A percentile compares a stretch with the other conserved stretches of the same genome.
Conservation (phyloP, 2,329 filamentous ascomycete genomes). For the Paramyrothecium sp. region DNA sequence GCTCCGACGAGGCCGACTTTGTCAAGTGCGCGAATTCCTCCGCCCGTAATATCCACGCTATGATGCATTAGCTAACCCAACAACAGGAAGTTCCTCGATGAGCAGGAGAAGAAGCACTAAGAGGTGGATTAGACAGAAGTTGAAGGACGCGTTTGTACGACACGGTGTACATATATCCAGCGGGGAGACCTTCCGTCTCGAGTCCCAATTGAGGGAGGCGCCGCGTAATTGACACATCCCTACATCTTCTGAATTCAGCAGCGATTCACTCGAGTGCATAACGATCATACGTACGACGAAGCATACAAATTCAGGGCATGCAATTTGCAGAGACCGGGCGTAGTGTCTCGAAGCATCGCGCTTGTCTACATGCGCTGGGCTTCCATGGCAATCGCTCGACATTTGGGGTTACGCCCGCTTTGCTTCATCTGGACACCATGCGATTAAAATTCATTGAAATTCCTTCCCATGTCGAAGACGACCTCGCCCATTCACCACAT, state of each 20-base stretch:
- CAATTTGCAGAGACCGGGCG: too few species aligned
- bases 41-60: slow-evolving; percentile 1
- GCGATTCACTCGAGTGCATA: too few species aligned
- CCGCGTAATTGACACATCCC: neutral
- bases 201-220: neutral
- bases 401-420: too few species aligned
- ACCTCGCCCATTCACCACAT: too few species aligned
- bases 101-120: slow-evolving; percentile 41
- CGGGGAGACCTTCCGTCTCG: slow-evolving; percentile 12
- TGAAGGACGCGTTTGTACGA: slow-evolving; percentile 22
- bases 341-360: too few species aligned
- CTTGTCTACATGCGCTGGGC: too few species aligned
- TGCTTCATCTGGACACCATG: too few species aligned
- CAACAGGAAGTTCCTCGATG: slow-evolving; percentile 37
- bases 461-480: too few species aligned
- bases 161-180: slow-evolving; percentile 31
- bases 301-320: too few species aligned
- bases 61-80: slow-evolving; percentile 19
- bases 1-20: slow-evolving; percentile 62
- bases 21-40: slow-evolving; percentile 55
- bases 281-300: too few species aligned
- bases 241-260: neutral
- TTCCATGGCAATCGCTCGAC: too few species aligned
- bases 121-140: slow-evolving; percentile 12
- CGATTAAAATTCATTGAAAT: too few species aligned